Conservation (phyloP, 345 rosid species). For the Eucalyptus leucophloia region DNA sequence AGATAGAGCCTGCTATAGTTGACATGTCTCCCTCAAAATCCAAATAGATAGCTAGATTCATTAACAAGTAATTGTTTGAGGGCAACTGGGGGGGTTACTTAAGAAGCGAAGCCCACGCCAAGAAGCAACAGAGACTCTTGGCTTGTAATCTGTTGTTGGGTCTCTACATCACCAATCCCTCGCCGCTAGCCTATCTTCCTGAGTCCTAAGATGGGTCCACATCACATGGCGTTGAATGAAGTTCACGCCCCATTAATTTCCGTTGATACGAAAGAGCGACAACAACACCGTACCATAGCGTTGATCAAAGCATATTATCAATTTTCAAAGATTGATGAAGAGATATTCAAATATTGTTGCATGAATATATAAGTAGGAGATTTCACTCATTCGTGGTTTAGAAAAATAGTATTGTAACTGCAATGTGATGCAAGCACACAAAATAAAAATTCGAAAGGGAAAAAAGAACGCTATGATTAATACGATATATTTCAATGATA, state of each 20-base stretch:
- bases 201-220: background rate
- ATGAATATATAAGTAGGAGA: background rate
- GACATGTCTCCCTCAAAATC: background rate
- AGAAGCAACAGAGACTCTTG: slow-evolving; percentile 67
- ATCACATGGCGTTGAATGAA: background rate
- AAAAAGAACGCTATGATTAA: background rate
- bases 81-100: slow-evolving; percentile 10
- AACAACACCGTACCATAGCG: background rate
- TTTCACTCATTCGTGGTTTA: rapidly evolving
- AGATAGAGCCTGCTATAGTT: background rate
- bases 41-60: background rate
- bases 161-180: background rate
- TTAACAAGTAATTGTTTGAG: background rate
- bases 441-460: background rate
- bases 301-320: background rate
- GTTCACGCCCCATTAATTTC: background rate
- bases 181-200: background rate
- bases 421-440: rapidly evolving
- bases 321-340: background rate
- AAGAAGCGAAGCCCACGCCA: slow-evolving; percentile 4
- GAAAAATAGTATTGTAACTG: rapidly evolving
- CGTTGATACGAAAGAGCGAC: background rate
- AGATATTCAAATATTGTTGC: rapidly evolving
- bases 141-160: slow-evolving; percentile 64
- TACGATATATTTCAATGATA: rapidly evolving